These are phyloP conservation scores for Diaporthe batatas DNA, from an alignment of 2,329 filamentous ascomycete genomes.

Conservation along the genomic window DNA sequence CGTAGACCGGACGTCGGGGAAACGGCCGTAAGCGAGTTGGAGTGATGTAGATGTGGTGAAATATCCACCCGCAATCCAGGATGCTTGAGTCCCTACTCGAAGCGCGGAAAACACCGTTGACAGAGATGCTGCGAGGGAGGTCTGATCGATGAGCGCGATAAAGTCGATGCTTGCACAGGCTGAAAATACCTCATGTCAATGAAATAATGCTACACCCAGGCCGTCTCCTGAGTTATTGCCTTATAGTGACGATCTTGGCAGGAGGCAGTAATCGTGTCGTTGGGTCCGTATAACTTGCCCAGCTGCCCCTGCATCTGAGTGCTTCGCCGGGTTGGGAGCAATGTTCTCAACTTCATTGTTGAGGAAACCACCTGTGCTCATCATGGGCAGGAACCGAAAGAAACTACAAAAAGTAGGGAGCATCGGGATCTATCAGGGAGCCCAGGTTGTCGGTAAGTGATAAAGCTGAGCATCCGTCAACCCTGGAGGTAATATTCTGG, in stretches of 20 bases:
- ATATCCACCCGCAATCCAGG: constrained; percentile 65
- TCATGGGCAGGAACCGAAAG: not conserved
- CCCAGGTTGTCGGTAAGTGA: not conserved
- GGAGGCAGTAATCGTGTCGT: not conserved
- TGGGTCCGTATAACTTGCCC: not conserved
- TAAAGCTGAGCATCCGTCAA: not conserved
- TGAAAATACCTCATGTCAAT: constrained; percentile 3
- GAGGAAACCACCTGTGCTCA: not conserved
- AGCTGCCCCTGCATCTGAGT: not conserved
- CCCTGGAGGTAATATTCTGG: not conserved
- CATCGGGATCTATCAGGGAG: fast-evolving
- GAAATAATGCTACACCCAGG: fast-evolving
- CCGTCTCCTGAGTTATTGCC: not conserved
- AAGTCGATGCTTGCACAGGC: constrained; percentile 47
- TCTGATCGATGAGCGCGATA: constrained; percentile 69
- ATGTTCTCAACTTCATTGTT: not conserved
- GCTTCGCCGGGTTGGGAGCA: not conserved
- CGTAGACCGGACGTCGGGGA: constrained; percentile 71
- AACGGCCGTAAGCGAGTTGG: constrained; percentile 71
- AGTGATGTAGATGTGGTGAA: constrained; percentile 71
- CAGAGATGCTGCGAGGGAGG: constrained; percentile 63
- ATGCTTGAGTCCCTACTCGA: constrained; percentile 47
- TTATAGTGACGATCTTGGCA: not conserved
- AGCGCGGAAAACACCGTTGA: constrained; percentile 63
- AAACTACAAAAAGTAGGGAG: no score